These are phyloP conservation scores for Hypholoma fasciculare DNA, from an alignment of 768 basidiomycete species.

Conservation along the genomic window DNA sequence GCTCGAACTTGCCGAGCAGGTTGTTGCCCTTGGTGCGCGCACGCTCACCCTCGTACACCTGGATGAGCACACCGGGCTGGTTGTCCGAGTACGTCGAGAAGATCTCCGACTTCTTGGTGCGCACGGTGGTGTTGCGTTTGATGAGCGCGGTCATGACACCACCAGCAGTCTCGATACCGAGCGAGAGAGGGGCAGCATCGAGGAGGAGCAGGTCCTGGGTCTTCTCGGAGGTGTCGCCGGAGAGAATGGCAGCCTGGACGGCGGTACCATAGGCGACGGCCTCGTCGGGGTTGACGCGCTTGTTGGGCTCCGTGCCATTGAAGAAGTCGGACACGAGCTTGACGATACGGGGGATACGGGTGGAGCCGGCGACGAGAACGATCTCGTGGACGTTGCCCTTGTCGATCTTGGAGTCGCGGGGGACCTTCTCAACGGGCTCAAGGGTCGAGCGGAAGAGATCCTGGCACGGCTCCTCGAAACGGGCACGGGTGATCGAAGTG, in stretches of 20 bases:
- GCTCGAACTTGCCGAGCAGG: slow-evolving; percentile 86
- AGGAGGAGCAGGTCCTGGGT: slow-evolving; percentile 95
- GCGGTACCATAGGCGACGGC: slow-evolving; percentile 78
- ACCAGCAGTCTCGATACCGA: slow-evolving; percentile 99
- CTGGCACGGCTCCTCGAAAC: background rate
- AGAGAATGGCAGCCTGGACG: slow-evolving; percentile 96
- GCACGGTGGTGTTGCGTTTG: slow-evolving; percentile 98
- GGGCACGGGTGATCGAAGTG: background rate
- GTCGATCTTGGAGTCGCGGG: background rate
- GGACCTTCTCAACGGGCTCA: background rate
- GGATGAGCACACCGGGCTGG: slow-evolving; percentile 92
- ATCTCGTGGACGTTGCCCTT: background rate
- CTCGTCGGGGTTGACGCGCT: background rate
- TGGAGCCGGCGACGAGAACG: background rate
- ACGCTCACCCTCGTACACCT: slow-evolving; percentile 97
- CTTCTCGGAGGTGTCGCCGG: slow-evolving; percentile 97
- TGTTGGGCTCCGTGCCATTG: background rate
- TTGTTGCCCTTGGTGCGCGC: slow-evolving; percentile 90
- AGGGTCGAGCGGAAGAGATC: background rate
- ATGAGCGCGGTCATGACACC: slow-evolving; percentile 99
- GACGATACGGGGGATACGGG: background rate
- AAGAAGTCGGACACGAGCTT: background rate
- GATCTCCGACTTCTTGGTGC: slow-evolving; percentile 96
- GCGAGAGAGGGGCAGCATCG: slow-evolving; percentile 84
- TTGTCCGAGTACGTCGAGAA: slow-evolving; percentile 97